Percentiles rank a stretch among this genome's conserved stretches.
Conservation (phyloP, 2,329 filamentous ascomycete species). For the Alternaria gansuensis region DNA sequence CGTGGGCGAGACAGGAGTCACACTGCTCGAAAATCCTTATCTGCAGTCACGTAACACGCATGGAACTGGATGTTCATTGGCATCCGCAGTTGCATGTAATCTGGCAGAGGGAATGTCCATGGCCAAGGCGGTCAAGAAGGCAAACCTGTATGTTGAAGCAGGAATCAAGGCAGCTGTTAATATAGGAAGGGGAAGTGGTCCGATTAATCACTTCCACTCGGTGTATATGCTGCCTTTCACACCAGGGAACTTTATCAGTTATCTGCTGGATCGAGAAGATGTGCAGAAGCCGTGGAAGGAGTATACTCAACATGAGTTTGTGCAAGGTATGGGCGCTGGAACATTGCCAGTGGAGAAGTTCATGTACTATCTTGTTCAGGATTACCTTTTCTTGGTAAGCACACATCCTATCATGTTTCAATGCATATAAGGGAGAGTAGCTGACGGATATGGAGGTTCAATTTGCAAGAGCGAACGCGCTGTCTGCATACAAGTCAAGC, state of each 20-base stretch:
- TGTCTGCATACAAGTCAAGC: constrained; percentile 85
- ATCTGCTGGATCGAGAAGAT: constrained; percentile 77
- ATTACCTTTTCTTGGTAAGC: constrained; percentile 85
- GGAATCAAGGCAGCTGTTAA: constrained; percentile 72
- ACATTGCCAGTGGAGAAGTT: constrained; percentile 79
- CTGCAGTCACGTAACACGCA: constrained; percentile 83
- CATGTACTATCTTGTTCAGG: constrained; percentile 88
- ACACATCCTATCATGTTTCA: not conserved
- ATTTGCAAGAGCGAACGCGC: constrained; percentile 84
- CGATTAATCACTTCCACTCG: constrained; percentile 82
- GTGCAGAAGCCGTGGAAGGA: constrained; percentile 77
- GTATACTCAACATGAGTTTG: constrained; percentile 85
- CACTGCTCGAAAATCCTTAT: constrained; percentile 75
- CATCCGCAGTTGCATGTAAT: constrained; percentile 82
- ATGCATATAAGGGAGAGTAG: not conserved
- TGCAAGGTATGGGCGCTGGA: constrained; percentile 77
- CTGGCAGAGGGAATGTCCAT: constrained; percentile 68
- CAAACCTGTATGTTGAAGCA: constrained; percentile 75
- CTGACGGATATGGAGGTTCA: constrained; percentile 68
- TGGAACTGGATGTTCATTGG: constrained; percentile 92
- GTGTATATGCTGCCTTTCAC: constrained; percentile 72
- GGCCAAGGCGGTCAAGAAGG: constrained; percentile 69
- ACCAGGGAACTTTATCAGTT: constrained; percentile 82
- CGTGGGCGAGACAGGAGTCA: constrained; percentile 66
- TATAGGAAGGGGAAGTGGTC: constrained; percentile 73